Base-by-base conservation (phyloP, 2,329 filamentous ascomycete genomes). In the Ophiostoma quercus region DNA sequence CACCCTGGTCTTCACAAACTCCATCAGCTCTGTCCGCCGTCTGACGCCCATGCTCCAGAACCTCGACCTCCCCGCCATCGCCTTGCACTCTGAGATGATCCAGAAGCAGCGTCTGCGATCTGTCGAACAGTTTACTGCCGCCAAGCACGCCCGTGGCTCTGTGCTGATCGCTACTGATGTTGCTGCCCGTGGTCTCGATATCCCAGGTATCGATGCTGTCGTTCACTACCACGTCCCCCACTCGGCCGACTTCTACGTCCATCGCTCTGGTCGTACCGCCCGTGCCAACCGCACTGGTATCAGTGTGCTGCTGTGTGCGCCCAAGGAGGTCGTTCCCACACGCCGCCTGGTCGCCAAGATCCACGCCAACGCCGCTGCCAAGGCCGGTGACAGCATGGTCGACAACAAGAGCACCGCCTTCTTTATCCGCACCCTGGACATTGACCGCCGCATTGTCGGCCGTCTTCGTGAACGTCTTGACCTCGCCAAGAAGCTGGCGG, bases 181-280 rank as follows among this genome's bases (percentile, higher is more conserved):
- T 34, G 94, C 94, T 2, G 93, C 94, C 9, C 89, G 94, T 72
- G 95, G 95, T 79, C 88, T 99, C 66, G 95, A 99, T 78, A 97
- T 99, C 74, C 90, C 92, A 65, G 88, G 89, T 43, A 92, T 98
- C 66, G 91, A 97, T 74, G 85, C 96, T 16, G 90, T 99, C 19
- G 82, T 99, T 22, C 95, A 99, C 80, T 99, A 99, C 80, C 94
- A 99, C 79, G 89, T 97, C 0, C 95, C 95, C 1, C 90, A 94
- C 70, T 85, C 92, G 0, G 95, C 95, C 43, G 94, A 98, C 78
- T 90, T 90, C 66, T 99, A 99, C 77, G 94, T 99, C 16, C 95
- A 99, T 77, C 89, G 95, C 32, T 97, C 95, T 0, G 95, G 95
- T 14, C 91, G 95, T 73, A 98, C 95, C 0, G 95, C 95, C 1